Base-by-base conservation (phyloP, 805 yeast genomes). In the Groenewaldozyma tartarivorans region DNA sequence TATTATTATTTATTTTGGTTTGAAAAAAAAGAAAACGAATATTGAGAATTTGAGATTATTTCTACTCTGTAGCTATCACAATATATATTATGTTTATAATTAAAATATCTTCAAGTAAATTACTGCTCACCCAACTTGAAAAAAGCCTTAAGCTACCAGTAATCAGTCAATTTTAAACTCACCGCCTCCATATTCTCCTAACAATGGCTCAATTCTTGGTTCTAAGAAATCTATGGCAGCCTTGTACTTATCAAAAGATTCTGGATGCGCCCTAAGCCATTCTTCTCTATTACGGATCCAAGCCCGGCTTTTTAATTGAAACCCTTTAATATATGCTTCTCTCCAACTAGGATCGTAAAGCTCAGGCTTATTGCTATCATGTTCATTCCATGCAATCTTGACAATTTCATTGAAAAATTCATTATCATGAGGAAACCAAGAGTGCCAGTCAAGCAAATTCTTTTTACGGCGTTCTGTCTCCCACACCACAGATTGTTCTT, bases 341-440 rank as follows among this genome's bases (percentile, higher is more conserved):
- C 38, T 35, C 38, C 38, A 35, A 7, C 20, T 15, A 15, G 30
- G 20, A n/a, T 42, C 38, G 21, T 33, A 38, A 4, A 17, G 20
- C 9, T 41, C 21, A 33, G 34, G 35, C 4, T 18, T 16, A 17
- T 19, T 20, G 11, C 26, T 16, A 6, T 37, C 16, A 20, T 29
- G 29, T n/a, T 20, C 41, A 22, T 27, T 31, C 24, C 45, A 44
- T 13, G 36, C 45, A 19, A 29, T 39, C 15, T 29, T 29, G 21
- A 35, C 18, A 16, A 42, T 41, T 16, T 21, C 34, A 5, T 18
- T 24, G 37, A 42, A 38, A 20, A 43, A 27, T 19, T 20, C 32
- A 7, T 33, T 39, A 36, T 35, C 43, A 18, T 43, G 35, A 13
- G 46, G 46, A 15, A 35, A 43, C 46, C 46, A 43, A 4, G 38